Base-by-base conservation (phyloP, 176 grass and related monocot genomes). In the Musa acuminata region DNA sequence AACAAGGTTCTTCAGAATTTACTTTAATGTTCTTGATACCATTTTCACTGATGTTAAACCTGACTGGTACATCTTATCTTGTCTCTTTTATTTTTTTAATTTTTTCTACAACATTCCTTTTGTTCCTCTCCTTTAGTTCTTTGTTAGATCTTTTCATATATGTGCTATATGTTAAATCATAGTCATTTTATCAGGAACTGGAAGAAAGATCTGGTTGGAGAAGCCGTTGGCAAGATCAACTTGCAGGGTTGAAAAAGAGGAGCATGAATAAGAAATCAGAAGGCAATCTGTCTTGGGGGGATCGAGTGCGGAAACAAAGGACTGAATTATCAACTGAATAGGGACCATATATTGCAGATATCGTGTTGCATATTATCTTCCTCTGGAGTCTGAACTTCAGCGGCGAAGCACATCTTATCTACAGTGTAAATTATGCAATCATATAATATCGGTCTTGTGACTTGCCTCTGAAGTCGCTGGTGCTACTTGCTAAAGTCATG, bases 211-310 rank as follows among this genome's bases (percentile, higher is more conserved):
- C 83, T 75, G 58, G 58, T 54, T 92, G 92, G 89, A 86, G 77
- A 74, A 86, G 65, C 25, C 80, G 81, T 2, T 96, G 92, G 92
- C 80, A 92, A 79, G 89, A 92, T 86, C 92, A 96, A 64, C 21
- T 92, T 2, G 49, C 73, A 0, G 87, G 80, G 67, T 75, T 96
- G 29, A 82, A 87, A 67, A 87, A 66, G 79, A 79, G 81, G 79
- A 88, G 87, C 85, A 76, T 62, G 54, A 25, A 1, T 53, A 90
- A 87, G 72, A 84, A 92, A 73, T 82, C 87, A 6, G 87, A 92
- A 52, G 89, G 86, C 11, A 87, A 92, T 70, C 29, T 89, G 51
- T 87, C 89, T 9, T 92, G 92, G 92, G 92, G 89, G 8, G 89
- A 89, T 87, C 76, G 72, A 66, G 92, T 96, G 92, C 78, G 89